phyloP scores from a whole-genome alignment of 2,329 filamentous ascomycete species.

The Clarireedia monteithiana region DNA sequence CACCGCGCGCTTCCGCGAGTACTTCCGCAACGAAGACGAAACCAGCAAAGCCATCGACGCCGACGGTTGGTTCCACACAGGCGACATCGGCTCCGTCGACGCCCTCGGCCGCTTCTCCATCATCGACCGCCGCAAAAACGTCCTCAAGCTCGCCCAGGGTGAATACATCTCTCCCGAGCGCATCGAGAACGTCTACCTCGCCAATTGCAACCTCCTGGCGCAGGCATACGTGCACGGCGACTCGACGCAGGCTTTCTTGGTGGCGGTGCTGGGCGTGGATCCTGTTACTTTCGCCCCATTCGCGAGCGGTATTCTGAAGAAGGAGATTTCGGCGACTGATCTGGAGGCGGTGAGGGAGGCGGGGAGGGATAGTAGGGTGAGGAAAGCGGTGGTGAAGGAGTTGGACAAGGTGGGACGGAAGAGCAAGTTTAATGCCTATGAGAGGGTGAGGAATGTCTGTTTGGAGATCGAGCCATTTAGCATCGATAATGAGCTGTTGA shows the following conservation, averaged over 20 bases:
- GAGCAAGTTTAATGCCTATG: conserved; percentile 87
- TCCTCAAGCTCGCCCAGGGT: conserved; percentile 95
- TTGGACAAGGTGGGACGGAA: conserved; percentile 71
- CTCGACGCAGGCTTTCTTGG: conserved; percentile 69
- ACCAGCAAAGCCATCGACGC: conserved; percentile 73
- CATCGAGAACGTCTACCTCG: conserved; percentile 89
- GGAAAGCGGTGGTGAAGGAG: conserved; percentile 67
- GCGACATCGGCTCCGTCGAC: conserved; percentile 84
- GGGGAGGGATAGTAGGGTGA: conserved; percentile 60
- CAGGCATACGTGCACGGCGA: conserved; percentile 91
- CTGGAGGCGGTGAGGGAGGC: conserved; percentile 58
- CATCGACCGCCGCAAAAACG: conserved; percentile 96
- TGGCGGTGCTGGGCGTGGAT: conserved; percentile 82
- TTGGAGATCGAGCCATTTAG: conserved; percentile 85
- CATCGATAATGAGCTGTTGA: conserved; percentile 84
- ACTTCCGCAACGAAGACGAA: conserved; percentile 85
- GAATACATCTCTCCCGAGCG: conserved; percentile 98
- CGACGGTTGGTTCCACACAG: conserved; percentile 96
- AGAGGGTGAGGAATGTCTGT: conserved; percentile 67
- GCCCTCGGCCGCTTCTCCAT: conserved; percentile 81
- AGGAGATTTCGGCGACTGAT: conserved; percentile 57
- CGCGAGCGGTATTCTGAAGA: conserved; percentile 68
- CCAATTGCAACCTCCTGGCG: conserved; percentile 67
- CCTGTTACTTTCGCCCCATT: conserved; percentile 76
- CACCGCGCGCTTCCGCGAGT: conserved; percentile 72